These are phyloP conservation scores for Angomonas ambiguus DNA, from an alignment of 208 protist species.

Conservation along the genomic window DNA sequence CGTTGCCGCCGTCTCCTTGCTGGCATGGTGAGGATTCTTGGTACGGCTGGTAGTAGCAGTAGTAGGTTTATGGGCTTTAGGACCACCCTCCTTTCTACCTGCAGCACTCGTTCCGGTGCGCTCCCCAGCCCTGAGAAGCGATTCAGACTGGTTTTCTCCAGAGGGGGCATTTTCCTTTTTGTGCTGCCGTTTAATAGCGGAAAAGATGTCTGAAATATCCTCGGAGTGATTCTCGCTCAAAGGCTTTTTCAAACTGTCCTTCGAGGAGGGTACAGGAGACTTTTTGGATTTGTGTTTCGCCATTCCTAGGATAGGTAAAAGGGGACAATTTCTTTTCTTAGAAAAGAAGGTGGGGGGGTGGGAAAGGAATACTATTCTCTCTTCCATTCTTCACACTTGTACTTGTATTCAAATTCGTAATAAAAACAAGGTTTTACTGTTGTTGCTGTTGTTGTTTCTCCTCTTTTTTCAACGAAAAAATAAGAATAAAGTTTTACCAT, in stretches of 20 bases:
- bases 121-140: too few species aligned
- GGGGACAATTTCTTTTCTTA: too few species aligned
- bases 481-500: too few species aligned
- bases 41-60: conserved; percentile 1
- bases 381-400: too few species aligned
- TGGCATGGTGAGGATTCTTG: neutral
- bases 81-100: too few species aligned
- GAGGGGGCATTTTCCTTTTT: neutral
- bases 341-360: neutral
- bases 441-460: too few species aligned
- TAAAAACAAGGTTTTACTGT: too few species aligned
- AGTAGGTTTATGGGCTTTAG: neutral
- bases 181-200: neutral
- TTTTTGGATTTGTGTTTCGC: neutral
- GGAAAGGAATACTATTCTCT: too few species aligned
- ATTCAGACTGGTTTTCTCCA: neutral
- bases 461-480: too few species aligned
- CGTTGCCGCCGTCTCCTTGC: neutral
- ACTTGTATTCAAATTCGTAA: too few species aligned
- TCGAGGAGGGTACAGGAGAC: neutral
- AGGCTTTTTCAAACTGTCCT: neutral
- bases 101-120: too few species aligned
- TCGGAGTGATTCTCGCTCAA: neutral
- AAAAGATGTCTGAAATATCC: conserved; percentile 1
- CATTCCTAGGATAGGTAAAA: too few species aligned